A percentile compares a stretch with the other conserved stretches of the same genome.
phyloP scores from a whole-genome alignment of 306 rosid species.

The Lupinus albus region DNA sequence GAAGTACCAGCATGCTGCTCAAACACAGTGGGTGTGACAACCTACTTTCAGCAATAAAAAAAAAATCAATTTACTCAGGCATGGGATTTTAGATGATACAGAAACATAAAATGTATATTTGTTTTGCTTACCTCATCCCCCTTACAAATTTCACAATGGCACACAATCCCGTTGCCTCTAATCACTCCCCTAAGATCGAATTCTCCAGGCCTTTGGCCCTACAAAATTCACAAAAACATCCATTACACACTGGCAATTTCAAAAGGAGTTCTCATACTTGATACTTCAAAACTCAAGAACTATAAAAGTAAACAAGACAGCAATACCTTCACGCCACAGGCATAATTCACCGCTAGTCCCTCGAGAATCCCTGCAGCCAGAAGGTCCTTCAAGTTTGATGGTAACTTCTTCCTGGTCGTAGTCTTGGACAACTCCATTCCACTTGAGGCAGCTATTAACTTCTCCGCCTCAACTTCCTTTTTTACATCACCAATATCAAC shows the following conservation, averaged over 20 bases:
- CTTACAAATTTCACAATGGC: conserved; percentile 63
- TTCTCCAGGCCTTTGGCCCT: conserved; percentile 63
- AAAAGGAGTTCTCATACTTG: background rate
- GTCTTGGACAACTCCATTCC: conserved; percentile 33
- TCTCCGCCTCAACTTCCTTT: conserved; percentile 14
- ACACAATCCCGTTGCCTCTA: conserved; percentile 56
- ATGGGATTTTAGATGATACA: background rate
- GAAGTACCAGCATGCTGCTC: conserved; percentile 91
- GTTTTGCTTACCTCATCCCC: conserved; percentile 66
- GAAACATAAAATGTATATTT: background rate
- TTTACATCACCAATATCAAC: conserved; percentile 11
- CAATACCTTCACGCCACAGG: conserved; percentile 70
- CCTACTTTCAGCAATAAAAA: conserved; percentile 49
- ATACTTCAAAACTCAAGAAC: background rate
- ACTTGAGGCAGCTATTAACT: conserved; percentile 15
- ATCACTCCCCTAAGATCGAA: conserved; percentile 70
- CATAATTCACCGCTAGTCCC: conserved; percentile 70
- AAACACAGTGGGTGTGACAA: conserved; percentile 70
- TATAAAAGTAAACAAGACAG: background rate
- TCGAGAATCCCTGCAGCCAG: conserved; percentile 78
- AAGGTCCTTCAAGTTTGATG: conserved; percentile 71
- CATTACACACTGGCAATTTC: background rate
- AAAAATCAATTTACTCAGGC: conserved; percentile 19
- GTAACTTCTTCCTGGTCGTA: conserved; percentile 55
- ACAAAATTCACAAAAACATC: conserved; percentile 32